Percentiles rank a stretch among this genome's conserved stretches.
Conservation (phyloP, 768 basidiomycete species). For the Naganishia vishniacii region DNA sequence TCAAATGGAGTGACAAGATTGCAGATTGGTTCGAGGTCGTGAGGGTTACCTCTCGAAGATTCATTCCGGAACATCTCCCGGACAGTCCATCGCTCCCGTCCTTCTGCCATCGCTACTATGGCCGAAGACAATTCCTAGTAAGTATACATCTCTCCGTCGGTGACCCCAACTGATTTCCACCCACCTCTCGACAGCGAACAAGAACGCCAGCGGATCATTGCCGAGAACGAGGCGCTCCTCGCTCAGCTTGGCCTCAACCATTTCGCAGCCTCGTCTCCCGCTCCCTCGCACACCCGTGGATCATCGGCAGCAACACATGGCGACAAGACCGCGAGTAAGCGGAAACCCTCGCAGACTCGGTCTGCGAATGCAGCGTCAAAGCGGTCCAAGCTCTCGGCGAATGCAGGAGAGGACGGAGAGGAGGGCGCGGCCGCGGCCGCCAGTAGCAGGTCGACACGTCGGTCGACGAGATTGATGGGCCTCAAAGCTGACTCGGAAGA, state of each 20-base stretch:
- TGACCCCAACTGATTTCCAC: background rate
- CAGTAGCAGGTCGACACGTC: background rate
- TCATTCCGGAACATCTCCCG: no score
- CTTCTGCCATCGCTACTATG: no score
- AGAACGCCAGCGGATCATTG: slow-evolving; percentile 46
- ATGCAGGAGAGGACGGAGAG: background rate
- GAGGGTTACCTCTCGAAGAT: no score
- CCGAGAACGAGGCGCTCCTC: slow-evolving; percentile 42
- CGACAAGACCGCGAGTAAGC: background rate
- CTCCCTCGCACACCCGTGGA: background rate
- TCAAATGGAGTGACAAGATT: no score
- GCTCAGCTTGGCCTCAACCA: slow-evolving; percentile 43
- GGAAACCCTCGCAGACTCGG: background rate
- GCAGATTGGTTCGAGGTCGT: no score
- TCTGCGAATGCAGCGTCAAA: background rate
- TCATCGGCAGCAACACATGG: background rate
- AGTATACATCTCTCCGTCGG: background rate
- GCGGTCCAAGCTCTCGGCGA: slow-evolving; percentile 6
- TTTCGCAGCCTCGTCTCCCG: slow-evolving; percentile 16
- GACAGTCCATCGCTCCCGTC: no score
- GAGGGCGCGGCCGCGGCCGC: background rate
- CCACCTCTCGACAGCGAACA: slow-evolving; percentile 31
- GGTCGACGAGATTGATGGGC: slow-evolving; percentile 1
- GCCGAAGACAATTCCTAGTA: slow-evolving; percentile 11
- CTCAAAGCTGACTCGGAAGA: slow-evolving; percentile 2